phyloP scores from a whole-genome alignment of 768 basidiomycete genomes.

The Cystofilobasidium ferigula region DNA sequence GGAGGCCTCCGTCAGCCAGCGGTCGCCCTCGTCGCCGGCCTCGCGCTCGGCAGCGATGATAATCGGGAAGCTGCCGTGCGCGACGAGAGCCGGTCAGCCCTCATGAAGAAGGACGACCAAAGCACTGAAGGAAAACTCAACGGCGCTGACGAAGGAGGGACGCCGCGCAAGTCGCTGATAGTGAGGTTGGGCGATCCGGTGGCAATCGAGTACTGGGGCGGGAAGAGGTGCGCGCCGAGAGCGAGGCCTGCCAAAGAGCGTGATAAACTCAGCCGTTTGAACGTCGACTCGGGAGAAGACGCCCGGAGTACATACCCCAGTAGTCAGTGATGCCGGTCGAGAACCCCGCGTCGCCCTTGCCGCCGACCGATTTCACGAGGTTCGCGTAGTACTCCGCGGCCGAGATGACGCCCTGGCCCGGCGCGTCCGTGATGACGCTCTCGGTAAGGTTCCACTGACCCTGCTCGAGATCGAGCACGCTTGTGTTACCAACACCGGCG shows the following conservation, averaged over 20 bases:
- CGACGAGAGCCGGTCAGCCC: background rate
- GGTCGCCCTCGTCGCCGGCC: conserved; percentile 28
- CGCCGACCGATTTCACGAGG: conserved; percentile 32
- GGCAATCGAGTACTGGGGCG: conserved; percentile 30
- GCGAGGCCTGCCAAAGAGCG: conserved; percentile 29
- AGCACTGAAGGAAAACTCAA: background rate
- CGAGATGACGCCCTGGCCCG: conserved; percentile 29
- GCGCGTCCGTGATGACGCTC: conserved; percentile 36
- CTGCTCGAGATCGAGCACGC: background rate
- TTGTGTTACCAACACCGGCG: background rate
- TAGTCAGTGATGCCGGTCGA: conserved; percentile 34
- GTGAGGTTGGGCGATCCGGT: conserved; percentile 32
- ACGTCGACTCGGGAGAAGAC: too few species aligned
- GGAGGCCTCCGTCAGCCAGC: conserved; percentile 33
- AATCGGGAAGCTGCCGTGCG: conserved; percentile 29
- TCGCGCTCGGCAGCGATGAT: conserved; percentile 35
- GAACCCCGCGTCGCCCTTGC: conserved; percentile 33
- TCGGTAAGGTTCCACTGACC: background rate
- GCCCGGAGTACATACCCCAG: conserved; percentile 31
- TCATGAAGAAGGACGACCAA: too few species aligned
- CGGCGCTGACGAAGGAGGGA: conserved; percentile 27
- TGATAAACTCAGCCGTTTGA: too few species aligned
- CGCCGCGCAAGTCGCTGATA: conserved; percentile 27
- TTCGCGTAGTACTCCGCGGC: conserved; percentile 32
- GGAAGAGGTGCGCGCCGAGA: conserved; percentile 28